A percentile compares a stretch with the other conserved stretches of the same genome.
Conservation (phyloP, 2,329 filamentous ascomycete genomes). For the Colletotrichum acutatum region DNA sequence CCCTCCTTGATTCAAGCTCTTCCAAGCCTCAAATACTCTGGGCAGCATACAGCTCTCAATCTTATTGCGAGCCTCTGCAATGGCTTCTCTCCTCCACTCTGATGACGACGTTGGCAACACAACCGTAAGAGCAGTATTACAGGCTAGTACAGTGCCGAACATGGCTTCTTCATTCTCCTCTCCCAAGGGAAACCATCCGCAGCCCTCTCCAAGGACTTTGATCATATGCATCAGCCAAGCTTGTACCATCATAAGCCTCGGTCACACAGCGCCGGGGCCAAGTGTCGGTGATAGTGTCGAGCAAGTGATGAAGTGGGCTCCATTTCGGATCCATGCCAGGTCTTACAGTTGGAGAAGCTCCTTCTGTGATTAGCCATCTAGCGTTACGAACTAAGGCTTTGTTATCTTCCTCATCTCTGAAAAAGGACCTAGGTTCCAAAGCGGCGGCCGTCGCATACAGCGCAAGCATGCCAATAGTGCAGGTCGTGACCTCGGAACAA, state of each 20-base stretch:
- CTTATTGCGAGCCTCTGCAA: not conserved
- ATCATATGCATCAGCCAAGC: accelerated
- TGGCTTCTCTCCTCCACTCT: too few species aligned
- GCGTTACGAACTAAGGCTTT: not conserved
- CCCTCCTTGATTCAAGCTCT: not conserved
- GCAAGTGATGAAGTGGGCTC: not conserved
- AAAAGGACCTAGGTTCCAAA: accelerated
- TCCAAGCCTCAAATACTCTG: not conserved
- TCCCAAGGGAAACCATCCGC: not conserved
- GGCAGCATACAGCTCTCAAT: not conserved
- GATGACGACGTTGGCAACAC: too few species aligned
- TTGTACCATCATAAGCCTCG: not conserved
- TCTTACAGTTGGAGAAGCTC: not conserved
- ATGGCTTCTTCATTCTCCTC: not conserved
- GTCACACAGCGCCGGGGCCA: not conserved
- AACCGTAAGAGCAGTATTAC: not conserved
- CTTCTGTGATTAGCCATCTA: not conserved
- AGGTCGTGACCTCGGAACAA: not conserved
- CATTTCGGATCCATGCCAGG: not conserved
- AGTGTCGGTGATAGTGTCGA: not conserved
- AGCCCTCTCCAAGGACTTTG: not conserved
- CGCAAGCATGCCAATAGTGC: not conserved
- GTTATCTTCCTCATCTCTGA: accelerated
- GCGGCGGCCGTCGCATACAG: not conserved
- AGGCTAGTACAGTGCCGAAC: not conserved